Conservation (phyloP, 768 basidiomycete genomes). For the Boletus subparvulus region DNA sequence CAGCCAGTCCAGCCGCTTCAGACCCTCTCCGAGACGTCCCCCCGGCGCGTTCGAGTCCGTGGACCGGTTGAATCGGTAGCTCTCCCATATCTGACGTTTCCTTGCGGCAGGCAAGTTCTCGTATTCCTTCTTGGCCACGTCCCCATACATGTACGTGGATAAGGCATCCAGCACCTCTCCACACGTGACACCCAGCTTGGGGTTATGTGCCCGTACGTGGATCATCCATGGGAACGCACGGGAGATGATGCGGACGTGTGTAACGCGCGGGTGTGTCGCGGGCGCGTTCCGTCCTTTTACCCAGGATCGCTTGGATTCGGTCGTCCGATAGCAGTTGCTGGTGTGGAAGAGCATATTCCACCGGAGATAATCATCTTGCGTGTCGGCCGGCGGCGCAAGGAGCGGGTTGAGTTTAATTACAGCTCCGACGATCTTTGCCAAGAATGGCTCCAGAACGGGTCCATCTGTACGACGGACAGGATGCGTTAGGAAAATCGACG, state of each 20-base stretch:
- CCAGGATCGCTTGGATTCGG: slow-evolving; percentile 66
- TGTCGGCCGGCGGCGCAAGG: slow-evolving; percentile 46
- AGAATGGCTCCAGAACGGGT: slow-evolving; percentile 65
- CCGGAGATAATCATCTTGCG: slow-evolving; percentile 50
- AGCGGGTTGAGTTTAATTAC: slow-evolving; percentile 59
- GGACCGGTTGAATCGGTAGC: slow-evolving; percentile 68
- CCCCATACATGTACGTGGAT: slow-evolving; percentile 47
- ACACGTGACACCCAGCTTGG: slow-evolving; percentile 59
- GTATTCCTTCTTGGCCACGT: slow-evolving; percentile 54
- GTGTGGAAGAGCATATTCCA: slow-evolving; percentile 77
- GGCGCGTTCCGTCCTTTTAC: slow-evolving; percentile 60
- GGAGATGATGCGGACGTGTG: slow-evolving; percentile 52
- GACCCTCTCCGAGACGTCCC: slow-evolving; percentile 58
- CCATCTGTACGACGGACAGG: slow-evolving; percentile 46
- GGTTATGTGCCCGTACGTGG: slow-evolving; percentile 44
- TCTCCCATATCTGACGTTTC: slow-evolving; percentile 45
- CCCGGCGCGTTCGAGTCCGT: slow-evolving; percentile 65
- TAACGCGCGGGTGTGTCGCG: slow-evolving; percentile 63
- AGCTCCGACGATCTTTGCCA: slow-evolving; percentile 50
- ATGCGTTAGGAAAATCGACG: slow-evolving; percentile 9
- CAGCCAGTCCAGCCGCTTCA: slow-evolving; percentile 70
- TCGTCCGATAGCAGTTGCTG: slow-evolving; percentile 58
- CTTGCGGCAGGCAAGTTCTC: slow-evolving; percentile 36
- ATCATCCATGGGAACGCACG: slow-evolving; percentile 57
- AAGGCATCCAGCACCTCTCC: slow-evolving; percentile 63